Base-by-base conservation (phyloP, 768 basidiomycete species). In the Tremella mesenterica region DNA sequence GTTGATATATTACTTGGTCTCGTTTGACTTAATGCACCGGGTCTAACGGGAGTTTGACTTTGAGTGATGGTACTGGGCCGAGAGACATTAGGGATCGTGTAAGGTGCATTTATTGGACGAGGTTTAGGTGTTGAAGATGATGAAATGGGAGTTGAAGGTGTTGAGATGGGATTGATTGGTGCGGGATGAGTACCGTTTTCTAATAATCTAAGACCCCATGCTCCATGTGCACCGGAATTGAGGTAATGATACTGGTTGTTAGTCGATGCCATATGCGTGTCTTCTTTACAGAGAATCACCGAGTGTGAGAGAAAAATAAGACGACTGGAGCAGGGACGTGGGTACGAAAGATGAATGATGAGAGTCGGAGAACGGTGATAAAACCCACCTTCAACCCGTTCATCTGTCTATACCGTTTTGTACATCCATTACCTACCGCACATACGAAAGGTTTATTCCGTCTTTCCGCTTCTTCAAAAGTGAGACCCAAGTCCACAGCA, bases 391-490 rank as follows among this genome's bases (percentile, higher is more conserved):
- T 70, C 57, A 96, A 76, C 0, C 93, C 93, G 73, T 96, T 96
- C 91, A 96, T 93, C 70, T 99, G 96, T 80, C 96, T 91, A 77
- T 96, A 97, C 67, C 92, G 74, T 67, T 92, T 80, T 26, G 59
- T 73, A 63, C 77, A 78, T 25, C 73, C 74, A 13, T 70, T 70
- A 18, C 86, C 86, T 4, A 92, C 85, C 5, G 87, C 85, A 62
- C 91, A 96, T 0, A 87, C 86, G 68, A 86, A 96, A 2, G 91
- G 91, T 33, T 87, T 76, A 48, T 87, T 75, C 10, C 85, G 76
- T 53, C 83, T 79, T 75, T 92, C 89, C 0, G 88, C 89, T 74
- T 93, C 89, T 46, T 82, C 79, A 69, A 89, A 84, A 6, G 72
- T 68, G 30, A 76, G 56, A 1, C 75, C 75, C 77, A 62, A 65